Evolutionary conservation across 495 filamentous ascomycete genomes (phyloP).

Genomic region (Hypomontagnella monticulosa): DNA sequence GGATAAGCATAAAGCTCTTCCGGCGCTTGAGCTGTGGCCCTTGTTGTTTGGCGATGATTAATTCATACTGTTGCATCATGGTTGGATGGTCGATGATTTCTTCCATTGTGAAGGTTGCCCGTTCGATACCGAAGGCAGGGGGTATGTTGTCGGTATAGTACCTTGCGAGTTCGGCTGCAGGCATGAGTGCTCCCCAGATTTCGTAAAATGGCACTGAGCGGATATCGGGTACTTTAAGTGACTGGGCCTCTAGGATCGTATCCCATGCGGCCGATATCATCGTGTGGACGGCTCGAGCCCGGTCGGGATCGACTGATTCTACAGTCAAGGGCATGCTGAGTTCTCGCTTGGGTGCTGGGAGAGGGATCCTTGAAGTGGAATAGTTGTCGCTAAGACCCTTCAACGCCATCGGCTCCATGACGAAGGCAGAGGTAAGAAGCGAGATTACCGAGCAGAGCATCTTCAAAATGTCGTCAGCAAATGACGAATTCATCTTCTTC

Average conservation of each 20-base stretch:
- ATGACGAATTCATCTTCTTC: conserved; percentile 48
- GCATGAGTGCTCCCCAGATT: conserved; percentile 58
- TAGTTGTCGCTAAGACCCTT: conserved; percentile 47
- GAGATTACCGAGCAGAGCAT: conserved; percentile 55
- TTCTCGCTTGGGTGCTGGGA: conserved; percentile 41
- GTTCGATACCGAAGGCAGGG: conserved; percentile 29
- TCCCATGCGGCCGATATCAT: conserved; percentile 54
- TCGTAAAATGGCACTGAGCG: conserved; percentile 60
- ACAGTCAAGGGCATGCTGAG: conserved; percentile 21
- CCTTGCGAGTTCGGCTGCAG: conserved; percentile 55
- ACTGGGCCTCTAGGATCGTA: conserved; percentile 50
- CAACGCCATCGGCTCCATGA: conserved; percentile 54
- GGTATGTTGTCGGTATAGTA: conserved; percentile 54
- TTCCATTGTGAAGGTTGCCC: conserved; percentile 50
- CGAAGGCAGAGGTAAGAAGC: conserved; percentile 52
- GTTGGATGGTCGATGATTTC: conserved; percentile 59
- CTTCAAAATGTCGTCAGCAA: conserved; percentile 53
- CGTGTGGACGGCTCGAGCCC: conserved; percentile 47
- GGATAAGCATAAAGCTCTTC: conserved; percentile 24
- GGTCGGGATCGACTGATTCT: conserved; percentile 36
- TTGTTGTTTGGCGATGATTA: conserved; percentile 55
- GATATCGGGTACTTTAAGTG: conserved; percentile 54
- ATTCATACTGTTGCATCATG: conserved; percentile 59
- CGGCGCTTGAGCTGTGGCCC: conserved; percentile 26
- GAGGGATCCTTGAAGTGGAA: conserved; percentile 51